Evolutionary conservation across 2,329 filamentous ascomycete species (phyloP), one percentile per base, ranked within the genome.

Genomic region (Penicillium palitans): DNA sequence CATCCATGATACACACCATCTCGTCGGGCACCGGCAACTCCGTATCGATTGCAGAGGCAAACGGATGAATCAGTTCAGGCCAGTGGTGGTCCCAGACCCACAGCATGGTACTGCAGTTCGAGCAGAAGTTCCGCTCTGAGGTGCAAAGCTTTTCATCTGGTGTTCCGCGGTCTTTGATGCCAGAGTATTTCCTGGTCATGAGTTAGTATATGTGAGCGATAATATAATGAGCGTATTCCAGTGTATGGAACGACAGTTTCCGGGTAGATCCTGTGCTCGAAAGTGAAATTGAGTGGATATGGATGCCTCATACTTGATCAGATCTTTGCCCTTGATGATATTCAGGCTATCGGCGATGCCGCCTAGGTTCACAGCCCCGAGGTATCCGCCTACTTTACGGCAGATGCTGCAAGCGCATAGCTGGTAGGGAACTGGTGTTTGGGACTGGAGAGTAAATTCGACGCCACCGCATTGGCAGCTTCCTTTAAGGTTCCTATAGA

Each of bases 401-500:
- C 79, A 81, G 62, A 81, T 81, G 59, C 77, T 77, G 64, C 79
- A 81, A 37, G 77, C 77, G 55, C 79, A 81, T 31, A 81, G 70
- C 63, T 81, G 78, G 58, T 80, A 81, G 0, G 79, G 79, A 0
- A 80, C 77, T 0, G 79, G 79, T 0, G 79, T 81, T 35, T 77
- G 70, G 3, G 78, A 80, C 52, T 80, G 64, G 8, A 81, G 68
- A 4, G 70, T 73, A 61, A 81, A 81, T 68, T 79, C 72, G n/a
- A 81, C 69, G 39, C 70, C 69, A 52, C 79, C 79, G 62, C 78
- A 81, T 65, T 81, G 79, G 69, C 79, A 81, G 65, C 78, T 80
- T 64, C 79, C 79, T 59, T 80, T 68, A 8, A 81, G 76, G 64
- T 74, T 75, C 74, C 79, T 81, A 56, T 58, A 27, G n/a, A 29